phyloP scores from a whole-genome alignment of 2,329 filamentous ascomycete species.

The Aspergillus sojae region DNA sequence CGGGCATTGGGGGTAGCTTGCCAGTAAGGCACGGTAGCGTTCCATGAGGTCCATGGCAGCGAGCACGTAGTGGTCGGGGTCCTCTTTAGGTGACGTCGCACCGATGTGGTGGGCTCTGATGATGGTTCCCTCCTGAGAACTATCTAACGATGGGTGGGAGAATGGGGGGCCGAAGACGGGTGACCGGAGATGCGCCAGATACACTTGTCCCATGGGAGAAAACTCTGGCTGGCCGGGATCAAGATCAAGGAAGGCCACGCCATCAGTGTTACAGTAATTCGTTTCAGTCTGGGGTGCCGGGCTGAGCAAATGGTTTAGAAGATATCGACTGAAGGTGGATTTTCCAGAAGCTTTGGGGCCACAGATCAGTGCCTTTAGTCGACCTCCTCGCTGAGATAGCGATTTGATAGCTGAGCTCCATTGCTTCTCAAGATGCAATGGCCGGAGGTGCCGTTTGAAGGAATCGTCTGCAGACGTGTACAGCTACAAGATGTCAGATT shows the following conservation, averaged over 20 bases:
- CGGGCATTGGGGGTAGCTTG: constrained; percentile 47
- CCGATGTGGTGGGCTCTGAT: constrained; percentile 59
- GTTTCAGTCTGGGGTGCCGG: constrained; percentile 37
- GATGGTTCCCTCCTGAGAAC: constrained; percentile 39
- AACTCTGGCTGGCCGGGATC: constrained; percentile 64
- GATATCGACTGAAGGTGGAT: constrained; percentile 60
- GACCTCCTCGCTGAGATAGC: constrained; percentile 43
- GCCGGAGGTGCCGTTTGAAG: constrained; percentile 43
- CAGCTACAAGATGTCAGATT: constrained; percentile 34
- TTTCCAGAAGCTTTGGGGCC: constrained; percentile 62
- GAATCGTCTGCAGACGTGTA: constrained; percentile 47
- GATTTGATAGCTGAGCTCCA: constrained; percentile 49
- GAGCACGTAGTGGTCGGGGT: constrained; percentile 58
- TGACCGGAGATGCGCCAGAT: constrained; percentile 54
- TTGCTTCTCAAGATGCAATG: constrained; percentile 47
- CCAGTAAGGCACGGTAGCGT: constrained; percentile 48
- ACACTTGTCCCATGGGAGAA: constrained; percentile 60
- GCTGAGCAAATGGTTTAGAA: constrained; percentile 58
- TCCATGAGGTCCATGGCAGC: constrained; percentile 57
- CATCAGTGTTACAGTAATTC: constrained; percentile 35
- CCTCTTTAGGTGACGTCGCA: constrained; percentile 56
- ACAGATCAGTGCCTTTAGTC: constrained; percentile 51
- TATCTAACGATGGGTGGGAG: constrained; percentile 50
- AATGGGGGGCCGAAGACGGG: constrained; percentile 60
- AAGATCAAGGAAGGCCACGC: constrained; percentile 60